Evolutionary conservation across 1,139 yeast species (phyloP).

Genomic region (Taphrina betulina): DNA sequence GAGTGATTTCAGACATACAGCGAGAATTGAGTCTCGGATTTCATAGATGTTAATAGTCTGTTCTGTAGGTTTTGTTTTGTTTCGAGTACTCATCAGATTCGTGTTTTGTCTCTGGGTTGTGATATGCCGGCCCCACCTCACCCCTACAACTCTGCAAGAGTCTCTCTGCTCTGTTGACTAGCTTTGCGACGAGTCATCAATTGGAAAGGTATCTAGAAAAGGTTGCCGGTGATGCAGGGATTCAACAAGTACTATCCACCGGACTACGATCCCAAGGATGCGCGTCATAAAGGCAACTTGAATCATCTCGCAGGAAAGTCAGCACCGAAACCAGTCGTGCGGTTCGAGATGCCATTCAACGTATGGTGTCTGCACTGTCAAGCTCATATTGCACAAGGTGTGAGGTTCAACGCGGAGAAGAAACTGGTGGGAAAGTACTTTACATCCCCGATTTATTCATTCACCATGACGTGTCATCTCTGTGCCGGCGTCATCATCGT

Average conservation of each 20-base stretch:
- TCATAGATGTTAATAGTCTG: too few relatives aligned
- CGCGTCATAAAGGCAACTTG: slow-evolving; percentile 42
- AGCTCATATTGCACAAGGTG: slow-evolving; percentile 42
- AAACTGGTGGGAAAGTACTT: slow-evolving; percentile 42
- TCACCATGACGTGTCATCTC: slow-evolving; percentile 42
- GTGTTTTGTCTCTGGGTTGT: too few relatives aligned
- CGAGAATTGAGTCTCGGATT: too few relatives aligned
- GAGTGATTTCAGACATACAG: too few relatives aligned
- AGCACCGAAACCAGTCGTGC: slow-evolving; percentile 41
- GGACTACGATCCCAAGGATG: slow-evolving; percentile 43
- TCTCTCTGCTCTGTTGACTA: too few relatives aligned
- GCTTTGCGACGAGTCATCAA: not conserved
- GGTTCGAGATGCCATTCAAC: slow-evolving; percentile 45
- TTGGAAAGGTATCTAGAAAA: not conserved
- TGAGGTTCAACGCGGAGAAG: slow-evolving; percentile 45
- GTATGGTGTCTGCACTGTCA: slow-evolving; percentile 42
- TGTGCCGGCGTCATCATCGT: slow-evolving; percentile 42
- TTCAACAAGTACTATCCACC: slow-evolving; percentile 46
- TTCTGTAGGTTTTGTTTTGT: too few relatives aligned
- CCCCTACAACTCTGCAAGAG: too few relatives aligned
- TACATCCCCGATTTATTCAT: slow-evolving; percentile 43
- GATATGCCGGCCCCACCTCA: too few relatives aligned
- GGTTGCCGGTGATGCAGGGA: slow-evolving; percentile 39
- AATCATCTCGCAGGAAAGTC: slow-evolving; percentile 42
- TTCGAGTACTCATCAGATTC: too few relatives aligned